These are phyloP conservation scores for Leishmania martiniquensis DNA, from an alignment of 208 protist genomes.

Conservation along the genomic window DNA sequence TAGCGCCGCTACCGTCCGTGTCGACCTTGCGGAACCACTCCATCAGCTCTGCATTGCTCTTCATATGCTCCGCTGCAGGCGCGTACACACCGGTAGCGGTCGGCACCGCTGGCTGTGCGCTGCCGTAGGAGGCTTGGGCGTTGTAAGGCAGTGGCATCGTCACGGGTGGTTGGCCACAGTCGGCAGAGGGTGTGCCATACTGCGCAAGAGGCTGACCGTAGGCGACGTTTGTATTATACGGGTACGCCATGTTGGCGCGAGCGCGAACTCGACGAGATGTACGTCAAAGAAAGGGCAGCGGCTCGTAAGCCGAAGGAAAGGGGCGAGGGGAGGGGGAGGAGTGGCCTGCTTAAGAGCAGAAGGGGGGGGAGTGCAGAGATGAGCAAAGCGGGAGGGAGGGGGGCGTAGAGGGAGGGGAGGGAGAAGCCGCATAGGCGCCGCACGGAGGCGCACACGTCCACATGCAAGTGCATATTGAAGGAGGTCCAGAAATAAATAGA, in stretches of 20 bases:
- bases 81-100: slow-evolving; percentile 31
- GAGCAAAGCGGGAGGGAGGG: neutral
- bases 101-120: slow-evolving; percentile 14
- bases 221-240: neutral
- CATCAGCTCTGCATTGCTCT: slow-evolving; percentile 45
- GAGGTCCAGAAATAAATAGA: too few relatives aligned
- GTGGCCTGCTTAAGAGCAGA: too few relatives aligned
- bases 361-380: neutral
- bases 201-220: neutral
- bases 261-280: neutral
- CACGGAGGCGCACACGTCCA: neutral
- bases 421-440: neutral
- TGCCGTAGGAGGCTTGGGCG: slow-evolving; percentile 24
- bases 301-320: neutral
- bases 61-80: slow-evolving; percentile 21
- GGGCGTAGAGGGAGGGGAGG: neutral
- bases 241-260: slow-evolving; percentile 4
- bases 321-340: neutral
- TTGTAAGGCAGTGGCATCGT: slow-evolving; percentile 30
- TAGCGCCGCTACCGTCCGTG: slow-evolving; percentile 62
- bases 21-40: slow-evolving; percentile 86
- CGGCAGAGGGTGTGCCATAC: neutral
- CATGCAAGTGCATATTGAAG: too few relatives aligned
- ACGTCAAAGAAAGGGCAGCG: neutral
- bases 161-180: slow-evolving; percentile 14